phyloP scores from a whole-genome alignment of 345 rosid species.

The Salix caprea region DNA sequence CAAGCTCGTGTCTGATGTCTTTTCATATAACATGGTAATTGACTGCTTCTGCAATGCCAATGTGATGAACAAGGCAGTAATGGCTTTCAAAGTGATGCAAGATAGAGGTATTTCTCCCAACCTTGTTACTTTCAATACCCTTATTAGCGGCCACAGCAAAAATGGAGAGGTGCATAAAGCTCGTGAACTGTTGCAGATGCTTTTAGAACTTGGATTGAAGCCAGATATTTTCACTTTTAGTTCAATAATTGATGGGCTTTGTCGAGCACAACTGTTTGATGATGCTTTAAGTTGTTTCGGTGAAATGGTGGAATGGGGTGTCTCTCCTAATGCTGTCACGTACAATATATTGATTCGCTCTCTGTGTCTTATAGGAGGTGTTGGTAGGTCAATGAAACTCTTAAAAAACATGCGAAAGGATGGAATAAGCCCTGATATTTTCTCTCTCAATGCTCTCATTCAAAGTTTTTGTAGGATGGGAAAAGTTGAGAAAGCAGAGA shows the following conservation, averaged over 20 bases:
- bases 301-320: constrained; percentile 84
- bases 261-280: constrained; percentile 48
- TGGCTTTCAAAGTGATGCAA: constrained; percentile 47
- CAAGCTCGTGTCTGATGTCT: constrained; percentile 47
- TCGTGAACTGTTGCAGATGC: constrained; percentile 40
- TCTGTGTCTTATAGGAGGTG: constrained; percentile 51
- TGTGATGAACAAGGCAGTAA: constrained; percentile 48
- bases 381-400: constrained; percentile 45
- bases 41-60: constrained; percentile 71
- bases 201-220: constrained; percentile 49
- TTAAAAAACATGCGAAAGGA: constrained; percentile 54
- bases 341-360: constrained; percentile 65
- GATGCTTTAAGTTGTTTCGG: constrained; percentile 80
- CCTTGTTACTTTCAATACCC: constrained; percentile 78
- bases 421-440: constrained; percentile 57
- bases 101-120: constrained; percentile 52
- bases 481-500: constrained; percentile 53
- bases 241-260: constrained; percentile 71
- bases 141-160: constrained; percentile 55
- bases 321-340: constrained; percentile 62
- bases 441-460: constrained; percentile 60
- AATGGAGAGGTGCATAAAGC: constrained; percentile 44
- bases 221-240: constrained; percentile 82
- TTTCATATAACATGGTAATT: constrained; percentile 64
- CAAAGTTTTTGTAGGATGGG: constrained; percentile 56